Percentiles rank a stretch among this genome's conserved stretches.
phyloP scores from a whole-genome alignment of 495 filamentous ascomycete species.

The Daldinia bambusicola region DNA sequence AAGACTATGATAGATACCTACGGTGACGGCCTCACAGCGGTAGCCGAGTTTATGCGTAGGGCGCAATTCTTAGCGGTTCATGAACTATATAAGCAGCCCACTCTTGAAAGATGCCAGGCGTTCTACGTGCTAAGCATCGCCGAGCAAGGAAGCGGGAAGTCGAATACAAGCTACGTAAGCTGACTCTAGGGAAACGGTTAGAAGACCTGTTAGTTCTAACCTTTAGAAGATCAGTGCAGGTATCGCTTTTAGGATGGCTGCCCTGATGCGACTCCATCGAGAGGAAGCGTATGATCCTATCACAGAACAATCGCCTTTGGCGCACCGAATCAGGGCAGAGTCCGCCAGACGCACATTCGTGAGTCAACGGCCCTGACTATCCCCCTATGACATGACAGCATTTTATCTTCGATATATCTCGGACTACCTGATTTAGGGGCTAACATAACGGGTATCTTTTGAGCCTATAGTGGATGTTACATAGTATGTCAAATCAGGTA shows the following conservation, averaged over 20 bases:
- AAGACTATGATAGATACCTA: slow-evolving; percentile 56
- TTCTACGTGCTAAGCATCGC: slow-evolving; percentile 64
- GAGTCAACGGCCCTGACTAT: slow-evolving; percentile 23
- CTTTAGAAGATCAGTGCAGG: slow-evolving; percentile 59
- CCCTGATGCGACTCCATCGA: slow-evolving; percentile 60
- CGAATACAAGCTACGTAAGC: slow-evolving; percentile 59
- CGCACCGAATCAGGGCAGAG: slow-evolving; percentile 52
- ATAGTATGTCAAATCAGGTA: slow-evolving; percentile 50
- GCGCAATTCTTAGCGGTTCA: slow-evolving; percentile 56
- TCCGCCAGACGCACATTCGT: slow-evolving; percentile 61
- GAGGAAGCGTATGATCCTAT: slow-evolving; percentile 60
- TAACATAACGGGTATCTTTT: slow-evolving; percentile 4
- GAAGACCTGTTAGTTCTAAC: slow-evolving; percentile 37
- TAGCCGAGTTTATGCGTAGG: slow-evolving; percentile 60
- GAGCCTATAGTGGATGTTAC: slow-evolving; percentile 59
- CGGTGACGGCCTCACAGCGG: slow-evolving; percentile 56
- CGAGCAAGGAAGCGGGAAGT: slow-evolving; percentile 61
- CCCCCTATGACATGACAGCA: background rate
- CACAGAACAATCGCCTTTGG: slow-evolving; percentile 52
- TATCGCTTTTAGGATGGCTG: slow-evolving; percentile 62
- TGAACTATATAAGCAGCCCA: slow-evolving; percentile 60
- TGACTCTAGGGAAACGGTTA: background rate
- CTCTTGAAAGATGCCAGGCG: slow-evolving; percentile 61
- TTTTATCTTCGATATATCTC: background rate
- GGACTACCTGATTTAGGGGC: background rate